Evolutionary conservation across 768 basidiomycete genomes (phyloP), one percentile per base, ranked within the genome.

Genomic region (Amyloporia xantha): DNA sequence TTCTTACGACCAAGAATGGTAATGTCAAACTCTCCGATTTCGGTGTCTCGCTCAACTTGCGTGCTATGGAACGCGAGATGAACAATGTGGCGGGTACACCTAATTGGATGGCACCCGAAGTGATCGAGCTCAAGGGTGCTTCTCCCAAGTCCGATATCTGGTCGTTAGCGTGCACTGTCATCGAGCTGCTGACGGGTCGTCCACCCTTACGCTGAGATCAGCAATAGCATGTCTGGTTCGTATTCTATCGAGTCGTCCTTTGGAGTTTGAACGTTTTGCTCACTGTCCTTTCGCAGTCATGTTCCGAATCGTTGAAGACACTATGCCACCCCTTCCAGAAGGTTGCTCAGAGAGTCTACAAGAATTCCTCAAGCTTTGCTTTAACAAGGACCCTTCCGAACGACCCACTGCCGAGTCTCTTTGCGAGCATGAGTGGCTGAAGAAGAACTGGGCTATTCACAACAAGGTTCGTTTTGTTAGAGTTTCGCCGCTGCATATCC

Each of bases 61-160:
- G 90, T 41, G 92, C 92, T 0, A 82, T 98, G 78, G 86, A 86
- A 58, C 76, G 80, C 21, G 86, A 90, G 61, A 84, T 81, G 57
- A 84, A 88, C 62, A 88, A 87, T 57, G 86, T 91, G 23, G 85
- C 88, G 6, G 95, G 95, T 9, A 99, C 95, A 9, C 95, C 95
- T 12, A 95, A 97, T 60, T 99, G 95, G 95, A 98, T 99, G 93
- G 94, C 94, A 10, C 95, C 95, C 2, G 95, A 99, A 67, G 90
- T 97, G 44, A 98, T 99, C 53, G 86, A 92, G 63, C 78, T 98
- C 48, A 87, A 92, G 64, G 94, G 94, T 3, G 90, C 95, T 6
- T 86, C 89, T n/a, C 75, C 85, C 0, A 92, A 92, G 59, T 86
- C 90, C 23, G 93, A 96, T 62, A 94, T 96, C 26, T 96, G 93